Evolutionary conservation across 2,329 filamentous ascomycete species (phyloP), one percentile per base, ranked within the genome.

Genomic region (Coniochaeta sp.): DNA sequence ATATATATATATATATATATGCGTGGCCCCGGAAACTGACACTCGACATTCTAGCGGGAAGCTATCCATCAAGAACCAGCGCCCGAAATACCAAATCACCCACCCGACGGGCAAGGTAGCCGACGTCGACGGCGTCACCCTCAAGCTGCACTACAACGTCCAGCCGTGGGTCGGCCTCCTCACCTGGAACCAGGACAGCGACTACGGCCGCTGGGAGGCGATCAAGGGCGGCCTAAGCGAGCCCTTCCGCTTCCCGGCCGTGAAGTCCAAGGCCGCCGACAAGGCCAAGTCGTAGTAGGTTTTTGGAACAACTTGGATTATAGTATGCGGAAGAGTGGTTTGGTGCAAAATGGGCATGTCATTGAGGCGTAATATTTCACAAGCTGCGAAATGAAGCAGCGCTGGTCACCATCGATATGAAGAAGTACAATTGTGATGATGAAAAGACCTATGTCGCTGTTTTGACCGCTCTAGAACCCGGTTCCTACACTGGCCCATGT

Each of bases 1-100:
- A n/a, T n/a, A n/a, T n/a, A n/a, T n/a, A n/a, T n/a, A n/a, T n/a
- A n/a, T n/a, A n/a, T n/a, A n/a, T n/a, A n/a, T n/a, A n/a, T n/a
- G n/a, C n/a, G n/a, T n/a, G n/a, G n/a, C n/a, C n/a, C n/a, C n/a
- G n/a, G n/a, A n/a, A n/a, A n/a, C n/a, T n/a, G n/a, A n/a, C 6
- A 47, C 42, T 47, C 32, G 22, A 24, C 19, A 47, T n/a, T n/a
- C 44, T 19, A 87, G 88, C 6, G 93, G 93, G 32, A 82, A 89
- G 58, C 76, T 98, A 42, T 82, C 85, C 60, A 81, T 98, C 65
- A 86, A 87, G 71, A 93, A 93, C 74, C 91, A 96, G 73, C 89
- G 88, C 71, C 90, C 93, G 2, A 99, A 99, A 76, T 99, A 99
- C 80, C 92, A 96, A 72, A 95, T 99, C 75, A 96, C 93, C 4